A percentile compares a stretch with the other conserved stretches of the same genome.
These are phyloP conservation scores for Cryptosporidium ubiquitum DNA, from an alignment of 169 alveolate genomes.

Conservation along the genomic window DNA sequence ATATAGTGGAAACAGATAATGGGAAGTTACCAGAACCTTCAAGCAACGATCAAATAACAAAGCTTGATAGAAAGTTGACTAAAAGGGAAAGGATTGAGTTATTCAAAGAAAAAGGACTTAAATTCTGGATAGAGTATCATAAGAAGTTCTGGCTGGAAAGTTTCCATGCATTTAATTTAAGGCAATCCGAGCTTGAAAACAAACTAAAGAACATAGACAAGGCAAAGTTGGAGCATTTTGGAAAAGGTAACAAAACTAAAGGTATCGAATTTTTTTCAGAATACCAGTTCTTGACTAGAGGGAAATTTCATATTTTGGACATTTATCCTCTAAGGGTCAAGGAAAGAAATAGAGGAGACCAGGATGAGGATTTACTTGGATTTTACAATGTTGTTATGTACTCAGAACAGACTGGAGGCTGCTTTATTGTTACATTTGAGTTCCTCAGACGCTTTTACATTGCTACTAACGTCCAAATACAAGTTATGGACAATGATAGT, in stretches of 20 bases:
- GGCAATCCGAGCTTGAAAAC: background rate
- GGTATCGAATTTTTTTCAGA: slow-evolving; percentile 38
- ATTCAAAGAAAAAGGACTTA: slow-evolving; percentile 31
- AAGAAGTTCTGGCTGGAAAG: slow-evolving; percentile 41
- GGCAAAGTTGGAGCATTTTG: background rate
- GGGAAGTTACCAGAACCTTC: no score
- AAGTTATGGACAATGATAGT: slow-evolving; percentile 12
- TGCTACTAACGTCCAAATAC: slow-evolving; percentile 35
- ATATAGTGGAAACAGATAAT: background rate
- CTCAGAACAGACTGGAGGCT: slow-evolving; percentile 29
- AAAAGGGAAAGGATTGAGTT: slow-evolving; percentile 32
- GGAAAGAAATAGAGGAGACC: background rate
- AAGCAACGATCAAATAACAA: no score
- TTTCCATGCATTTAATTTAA: background rate
- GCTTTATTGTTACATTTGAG: slow-evolving; percentile 30
- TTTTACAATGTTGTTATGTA: slow-evolving; percentile 34
- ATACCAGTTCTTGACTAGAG: slow-evolving; percentile 21
- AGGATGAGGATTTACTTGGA: background rate
- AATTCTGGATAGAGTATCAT: slow-evolving; percentile 32
- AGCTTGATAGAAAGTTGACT: background rate
- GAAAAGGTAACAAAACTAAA: background rate
- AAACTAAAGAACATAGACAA: background rate
- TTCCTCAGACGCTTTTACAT: slow-evolving; percentile 48
- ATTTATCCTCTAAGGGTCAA: slow-evolving; percentile 16
- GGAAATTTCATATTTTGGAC: slow-evolving; percentile 40